Percentiles rank a stretch among this genome's conserved stretches.
Evolutionary conservation across 257 asterid species (phyloP).

Genomic region (Leptodermis oblonga): DNA sequence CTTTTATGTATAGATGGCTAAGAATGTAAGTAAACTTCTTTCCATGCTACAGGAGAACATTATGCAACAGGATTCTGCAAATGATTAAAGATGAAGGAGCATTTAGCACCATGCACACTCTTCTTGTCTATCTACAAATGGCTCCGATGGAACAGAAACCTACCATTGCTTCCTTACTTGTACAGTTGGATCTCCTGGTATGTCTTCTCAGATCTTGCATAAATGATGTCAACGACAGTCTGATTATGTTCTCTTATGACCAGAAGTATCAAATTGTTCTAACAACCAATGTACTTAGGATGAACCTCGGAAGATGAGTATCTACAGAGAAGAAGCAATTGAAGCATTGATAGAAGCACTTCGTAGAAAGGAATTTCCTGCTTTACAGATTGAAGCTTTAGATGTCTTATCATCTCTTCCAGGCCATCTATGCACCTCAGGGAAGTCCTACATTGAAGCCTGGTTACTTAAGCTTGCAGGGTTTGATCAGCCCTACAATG

Average conservation of each 20-base stretch:
- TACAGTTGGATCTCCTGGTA: constrained; percentile 82
- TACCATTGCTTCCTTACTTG: constrained; percentile 66
- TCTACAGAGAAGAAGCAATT: constrained; percentile 79
- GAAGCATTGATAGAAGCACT: constrained; percentile 69
- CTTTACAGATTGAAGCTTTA: constrained; percentile 62
- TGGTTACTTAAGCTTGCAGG: constrained; percentile 68
- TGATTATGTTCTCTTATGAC: not conserved
- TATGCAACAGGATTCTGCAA: constrained; percentile 59
- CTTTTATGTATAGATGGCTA: not conserved
- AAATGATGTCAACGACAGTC: not conserved
- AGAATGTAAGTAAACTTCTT: constrained; percentile 2
- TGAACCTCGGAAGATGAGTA: constrained; percentile 76
- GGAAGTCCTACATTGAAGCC: constrained; percentile 50
- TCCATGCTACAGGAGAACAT: constrained; percentile 41
- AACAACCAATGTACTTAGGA: constrained; percentile 25
- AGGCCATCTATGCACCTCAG: constrained; percentile 42
- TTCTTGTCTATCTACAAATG: constrained; percentile 73
- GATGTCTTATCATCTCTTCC: constrained; percentile 54
- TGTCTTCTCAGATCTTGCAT: constrained; percentile 16
- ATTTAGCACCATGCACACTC: constrained; percentile 70
- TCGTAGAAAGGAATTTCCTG: constrained; percentile 59
- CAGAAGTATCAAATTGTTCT: not conserved
- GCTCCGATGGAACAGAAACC: constrained; percentile 80
- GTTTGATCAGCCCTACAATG: constrained; percentile 42
- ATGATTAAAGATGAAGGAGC: constrained; percentile 77